phyloP scores from a whole-genome alignment of 129 eudicot genomes.

The Pittosporum tobira region DNA sequence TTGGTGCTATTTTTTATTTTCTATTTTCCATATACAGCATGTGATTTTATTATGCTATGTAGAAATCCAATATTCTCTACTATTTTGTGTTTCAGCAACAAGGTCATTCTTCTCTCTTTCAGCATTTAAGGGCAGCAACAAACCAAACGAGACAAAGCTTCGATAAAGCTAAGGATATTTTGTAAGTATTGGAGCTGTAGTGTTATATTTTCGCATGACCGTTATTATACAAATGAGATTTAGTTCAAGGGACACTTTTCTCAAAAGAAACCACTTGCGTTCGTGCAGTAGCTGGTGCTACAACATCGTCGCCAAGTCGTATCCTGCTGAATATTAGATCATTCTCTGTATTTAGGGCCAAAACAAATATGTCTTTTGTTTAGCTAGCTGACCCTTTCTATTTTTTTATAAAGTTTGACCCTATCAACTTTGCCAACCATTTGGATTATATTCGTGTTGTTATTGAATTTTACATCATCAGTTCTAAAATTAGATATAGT shows the following conservation, averaged over 20 bases:
- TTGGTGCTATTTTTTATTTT: not conserved
- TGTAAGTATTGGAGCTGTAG: conserved; percentile 13
- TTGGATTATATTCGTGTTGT: not conserved
- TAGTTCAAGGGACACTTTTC: conserved; percentile 3
- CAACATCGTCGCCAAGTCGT: not conserved
- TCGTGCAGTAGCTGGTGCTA: not conserved
- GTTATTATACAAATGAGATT: conserved; percentile 22
- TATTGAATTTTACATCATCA: too few relatives aligned
- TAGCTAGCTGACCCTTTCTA: conserved; percentile 2
- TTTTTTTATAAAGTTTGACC: not conserved
- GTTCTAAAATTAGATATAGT: too few relatives aligned
- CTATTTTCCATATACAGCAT: not conserved
- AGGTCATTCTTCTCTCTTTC: conserved; percentile 99
- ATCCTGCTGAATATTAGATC: conserved; percentile 5
- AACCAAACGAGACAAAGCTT: conserved; percentile 43
- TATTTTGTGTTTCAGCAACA: conserved; percentile 65
- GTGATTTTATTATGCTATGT: conserved; percentile 4
- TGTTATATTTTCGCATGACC: conserved; percentile 9
- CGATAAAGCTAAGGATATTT: conserved; percentile 21
- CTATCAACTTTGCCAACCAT: not conserved
- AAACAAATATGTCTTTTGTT: conserved; percentile 6
- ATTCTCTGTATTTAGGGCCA: conserved; percentile 12
- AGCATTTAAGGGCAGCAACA: conserved; percentile 90
- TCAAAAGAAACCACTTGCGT: not conserved
- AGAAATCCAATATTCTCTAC: conserved; percentile 28